These are phyloP conservation scores for Symbiodinium natans DNA, from an alignment of 73 alveolate species.

Conservation along the genomic window DNA sequence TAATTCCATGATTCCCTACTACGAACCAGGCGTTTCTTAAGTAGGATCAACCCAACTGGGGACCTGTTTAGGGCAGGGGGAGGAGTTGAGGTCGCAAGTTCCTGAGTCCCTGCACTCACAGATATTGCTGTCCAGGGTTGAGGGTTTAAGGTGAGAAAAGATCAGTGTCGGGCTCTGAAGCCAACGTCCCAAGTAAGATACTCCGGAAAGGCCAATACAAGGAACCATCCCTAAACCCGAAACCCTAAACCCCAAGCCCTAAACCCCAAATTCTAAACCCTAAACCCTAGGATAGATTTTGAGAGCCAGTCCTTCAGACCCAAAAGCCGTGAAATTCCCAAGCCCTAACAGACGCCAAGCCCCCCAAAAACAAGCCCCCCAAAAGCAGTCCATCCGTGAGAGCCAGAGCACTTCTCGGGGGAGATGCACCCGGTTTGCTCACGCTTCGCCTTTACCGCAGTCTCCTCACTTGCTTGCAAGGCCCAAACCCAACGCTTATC, in stretches of 20 bases:
- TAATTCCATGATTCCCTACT: no score
- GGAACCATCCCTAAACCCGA: neutral
- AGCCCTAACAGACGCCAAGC: neutral
- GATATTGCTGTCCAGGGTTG: no score
- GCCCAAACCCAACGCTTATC: neutral
- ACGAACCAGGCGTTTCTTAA: no score
- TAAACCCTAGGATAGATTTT: neutral
- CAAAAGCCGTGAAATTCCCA: neutral
- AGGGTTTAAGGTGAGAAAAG: no score
- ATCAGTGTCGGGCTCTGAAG: no score
- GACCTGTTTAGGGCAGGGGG: no score
- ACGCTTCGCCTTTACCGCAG: constrained; percentile 54
- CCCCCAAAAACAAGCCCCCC: neutral
- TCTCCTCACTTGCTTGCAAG: neutral
- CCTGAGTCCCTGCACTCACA: no score
- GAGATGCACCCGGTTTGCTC: constrained; percentile 70
- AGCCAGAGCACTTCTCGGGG: constrained; percentile 38
- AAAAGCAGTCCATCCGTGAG: neutral
- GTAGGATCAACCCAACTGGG: no score
- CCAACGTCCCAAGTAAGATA: no score
- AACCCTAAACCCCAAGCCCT: neutral
- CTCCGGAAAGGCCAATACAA: no score
- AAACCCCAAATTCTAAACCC: neutral
- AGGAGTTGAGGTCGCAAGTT: no score
- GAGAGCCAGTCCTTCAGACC: no score